These are phyloP conservation scores for Volutella citrinella DNA, from an alignment of 2,329 filamentous ascomycete genomes.

Conservation along the genomic window DNA sequence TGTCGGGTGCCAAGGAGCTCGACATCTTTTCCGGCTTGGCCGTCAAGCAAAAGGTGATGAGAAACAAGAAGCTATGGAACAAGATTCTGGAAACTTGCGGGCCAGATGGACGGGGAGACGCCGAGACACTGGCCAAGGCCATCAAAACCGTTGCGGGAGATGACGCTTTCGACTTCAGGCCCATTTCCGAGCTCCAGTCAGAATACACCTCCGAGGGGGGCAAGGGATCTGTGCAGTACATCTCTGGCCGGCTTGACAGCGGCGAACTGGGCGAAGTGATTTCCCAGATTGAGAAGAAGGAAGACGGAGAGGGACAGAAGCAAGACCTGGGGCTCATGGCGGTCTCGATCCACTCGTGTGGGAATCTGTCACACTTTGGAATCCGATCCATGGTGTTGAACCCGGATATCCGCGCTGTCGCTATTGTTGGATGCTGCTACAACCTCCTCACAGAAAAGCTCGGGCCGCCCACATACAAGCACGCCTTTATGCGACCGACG, in stretches of 20 bases:
- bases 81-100: constrained; percentile 42
- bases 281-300: constrained; percentile 48
- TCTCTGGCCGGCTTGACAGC: constrained; percentile 70
- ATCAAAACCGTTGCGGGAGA: constrained; percentile 33
- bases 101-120: constrained; percentile 38
- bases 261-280: constrained; percentile 69
- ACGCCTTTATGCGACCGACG: constrained; percentile 70
- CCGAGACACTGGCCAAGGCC: constrained; percentile 29
- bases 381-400: constrained; percentile 84
- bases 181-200: constrained; percentile 44
- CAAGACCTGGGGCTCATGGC: constrained; percentile 66
- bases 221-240: constrained; percentile 71
- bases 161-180: constrained; percentile 43
- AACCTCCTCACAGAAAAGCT: constrained; percentile 91
- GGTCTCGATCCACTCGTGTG: constrained; percentile 94
- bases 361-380: constrained; percentile 94
- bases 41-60: constrained; percentile 67
- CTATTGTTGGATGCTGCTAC: constrained; percentile 97
- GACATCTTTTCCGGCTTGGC: constrained; percentile 80
- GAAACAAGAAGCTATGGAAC: constrained; percentile 79
- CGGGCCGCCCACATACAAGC: constrained; percentile 82
- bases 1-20: constrained; percentile 77
- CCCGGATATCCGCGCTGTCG: constrained; percentile 80
- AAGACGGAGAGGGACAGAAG: constrained; percentile 17
- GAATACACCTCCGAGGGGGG: constrained; percentile 57